A percentile compares a stretch with the other conserved stretches of the same genome.
These are phyloP conservation scores for Sphaerosporella brunnea DNA, from an alignment of 495 filamentous ascomycete genomes.

Conservation along the genomic window DNA sequence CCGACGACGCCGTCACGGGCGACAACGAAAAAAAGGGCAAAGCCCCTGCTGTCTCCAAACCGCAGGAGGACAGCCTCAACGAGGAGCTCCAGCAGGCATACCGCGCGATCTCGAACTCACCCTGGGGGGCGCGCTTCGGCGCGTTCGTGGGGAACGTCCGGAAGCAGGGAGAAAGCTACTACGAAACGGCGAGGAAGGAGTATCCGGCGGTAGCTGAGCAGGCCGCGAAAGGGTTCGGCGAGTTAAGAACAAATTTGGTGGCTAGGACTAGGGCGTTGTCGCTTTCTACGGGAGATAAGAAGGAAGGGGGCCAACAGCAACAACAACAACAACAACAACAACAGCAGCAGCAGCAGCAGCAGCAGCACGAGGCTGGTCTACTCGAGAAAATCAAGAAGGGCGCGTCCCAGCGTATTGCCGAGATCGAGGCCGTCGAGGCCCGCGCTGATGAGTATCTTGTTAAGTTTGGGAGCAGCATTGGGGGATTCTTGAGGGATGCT, in stretches of 20 bases:
- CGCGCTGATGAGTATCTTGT: constrained; percentile 93
- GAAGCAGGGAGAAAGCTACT: constrained; percentile 77
- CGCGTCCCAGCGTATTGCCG: constrained; percentile 68
- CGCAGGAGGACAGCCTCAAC: constrained; percentile 47
- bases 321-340: too few relatives aligned
- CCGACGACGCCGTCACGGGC: constrained; percentile 36
- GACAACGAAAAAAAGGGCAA: constrained; percentile 32
- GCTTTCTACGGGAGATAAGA: constrained; percentile 30
- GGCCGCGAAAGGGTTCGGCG: constrained; percentile 66
- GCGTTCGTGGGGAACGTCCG: constrained; percentile 77
- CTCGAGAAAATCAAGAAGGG: constrained; percentile 68
- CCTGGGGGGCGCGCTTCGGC: constrained; percentile 77
- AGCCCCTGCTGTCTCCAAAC: constrained; percentile 30
- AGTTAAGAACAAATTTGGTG: constrained; percentile 48
- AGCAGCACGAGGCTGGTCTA: constrained; percentile 24
- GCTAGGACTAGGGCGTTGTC: constrained; percentile 58
- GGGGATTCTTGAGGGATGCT: constrained; percentile 80
- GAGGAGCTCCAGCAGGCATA: constrained; percentile 88
- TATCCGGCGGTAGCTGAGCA: constrained; percentile 58
- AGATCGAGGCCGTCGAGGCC: constrained; percentile 86
- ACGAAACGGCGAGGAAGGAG: constrained; percentile 67
- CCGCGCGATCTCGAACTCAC: constrained; percentile 72
- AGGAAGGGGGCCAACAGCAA: constrained; percentile 28
- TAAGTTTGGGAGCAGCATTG: constrained; percentile 78
- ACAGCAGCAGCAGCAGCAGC: constrained; percentile 21